Percentiles rank a stretch among this genome's conserved stretches.
These are phyloP conservation scores for Fusarium chuoi DNA, from an alignment of 2,329 filamentous ascomycete genomes.

Conservation along the genomic window DNA sequence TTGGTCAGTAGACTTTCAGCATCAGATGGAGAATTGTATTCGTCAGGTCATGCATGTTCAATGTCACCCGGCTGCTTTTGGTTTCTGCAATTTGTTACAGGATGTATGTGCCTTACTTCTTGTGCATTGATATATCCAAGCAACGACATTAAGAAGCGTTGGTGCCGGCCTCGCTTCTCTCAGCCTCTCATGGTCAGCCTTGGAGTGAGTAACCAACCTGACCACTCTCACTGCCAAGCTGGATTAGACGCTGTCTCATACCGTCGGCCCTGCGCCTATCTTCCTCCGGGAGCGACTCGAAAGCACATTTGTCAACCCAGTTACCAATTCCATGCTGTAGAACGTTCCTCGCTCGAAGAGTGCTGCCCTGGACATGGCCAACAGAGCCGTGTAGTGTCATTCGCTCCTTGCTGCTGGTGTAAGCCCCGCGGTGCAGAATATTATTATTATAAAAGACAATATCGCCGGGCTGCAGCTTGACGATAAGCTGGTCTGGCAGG, in stretches of 20 bases:
- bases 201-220: slow-evolving; percentile 72
- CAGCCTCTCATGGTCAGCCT: slow-evolving; percentile 61
- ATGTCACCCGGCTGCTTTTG: not conserved
- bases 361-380: slow-evolving; percentile 66
- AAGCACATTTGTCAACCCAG: slow-evolving; percentile 71
- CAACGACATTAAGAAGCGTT: slow-evolving; percentile 20
- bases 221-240: slow-evolving; percentile 68
- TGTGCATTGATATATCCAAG: not conserved
- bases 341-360: slow-evolving; percentile 73
- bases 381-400: slow-evolving; percentile 80
- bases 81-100: not conserved
- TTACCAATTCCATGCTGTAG: slow-evolving; percentile 77
- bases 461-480: slow-evolving; percentile 77
- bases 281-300: slow-evolving; percentile 57
- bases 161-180: slow-evolving; percentile 3
- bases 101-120: not conserved
- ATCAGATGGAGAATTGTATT: not conserved
- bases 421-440: slow-evolving; percentile 80
- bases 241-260: slow-evolving; percentile 72
- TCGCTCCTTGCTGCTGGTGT: slow-evolving; percentile 67
- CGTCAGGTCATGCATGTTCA: not conserved
- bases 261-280: slow-evolving; percentile 63
- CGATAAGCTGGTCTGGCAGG: slow-evolving; percentile 72
- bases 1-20: not conserved
- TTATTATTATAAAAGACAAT: slow-evolving; percentile 92